A percentile compares a stretch with the other conserved stretches of the same genome.
Evolutionary conservation across 192 early-diverging fungal genomes (phyloP).

Genomic region (Backusella liffmaniae): DNA sequence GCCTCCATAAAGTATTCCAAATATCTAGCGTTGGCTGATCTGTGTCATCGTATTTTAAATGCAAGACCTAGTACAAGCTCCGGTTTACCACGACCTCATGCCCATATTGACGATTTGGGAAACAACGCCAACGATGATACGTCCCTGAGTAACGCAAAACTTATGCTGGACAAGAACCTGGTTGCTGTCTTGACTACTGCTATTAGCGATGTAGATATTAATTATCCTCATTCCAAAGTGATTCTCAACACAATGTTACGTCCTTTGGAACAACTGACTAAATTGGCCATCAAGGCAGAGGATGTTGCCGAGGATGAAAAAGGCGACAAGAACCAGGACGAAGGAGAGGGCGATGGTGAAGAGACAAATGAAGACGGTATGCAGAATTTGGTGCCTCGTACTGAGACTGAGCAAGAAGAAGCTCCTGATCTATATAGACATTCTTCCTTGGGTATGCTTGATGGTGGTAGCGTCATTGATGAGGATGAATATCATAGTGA

Average conservation of each 20-base stretch:
- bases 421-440: conserved; percentile 81
- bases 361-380: conserved; percentile 41
- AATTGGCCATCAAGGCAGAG: conserved; percentile 84
- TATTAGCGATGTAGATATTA: conserved; percentile 83
- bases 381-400: background rate
- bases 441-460: conserved; percentile 80
- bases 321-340: conserved; percentile 51
- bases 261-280: conserved; percentile 87
- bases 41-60: conserved; percentile 66
- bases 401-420: conserved; percentile 48
- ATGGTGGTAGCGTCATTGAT: conserved; percentile 69
- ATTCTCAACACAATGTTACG: conserved; percentile 79
- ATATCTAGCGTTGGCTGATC: conserved; percentile 65
- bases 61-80: conserved; percentile 37
- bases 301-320: conserved; percentile 46
- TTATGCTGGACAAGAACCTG: conserved; percentile 90
- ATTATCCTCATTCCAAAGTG: conserved; percentile 79
- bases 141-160: conserved; percentile 59
- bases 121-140: conserved; percentile 53
- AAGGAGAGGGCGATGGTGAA: conserved; percentile 57
- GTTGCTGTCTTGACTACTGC: conserved; percentile 77
- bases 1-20: conserved; percentile 64
- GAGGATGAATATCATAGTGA: conserved; percentile 51
- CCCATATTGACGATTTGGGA: background rate
- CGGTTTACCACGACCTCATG: background rate